phyloP scores from a whole-genome alignment of 352 stramenopile genomes.

The Pythium brachiatum region DNA sequence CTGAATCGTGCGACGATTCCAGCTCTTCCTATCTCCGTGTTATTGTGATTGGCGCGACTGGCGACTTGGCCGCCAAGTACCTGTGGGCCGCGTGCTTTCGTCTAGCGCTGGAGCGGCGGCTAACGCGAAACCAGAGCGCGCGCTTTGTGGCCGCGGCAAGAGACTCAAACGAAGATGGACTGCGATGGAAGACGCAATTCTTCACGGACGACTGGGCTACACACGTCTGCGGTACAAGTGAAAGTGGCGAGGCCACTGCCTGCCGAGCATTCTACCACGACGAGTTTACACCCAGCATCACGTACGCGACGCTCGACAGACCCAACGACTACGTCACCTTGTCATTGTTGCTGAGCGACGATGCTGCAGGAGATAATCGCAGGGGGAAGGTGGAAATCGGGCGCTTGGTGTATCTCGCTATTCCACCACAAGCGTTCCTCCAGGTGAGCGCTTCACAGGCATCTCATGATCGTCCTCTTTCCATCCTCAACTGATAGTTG shows the following conservation, averaged over 20 bases:
- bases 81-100: slow-evolving; percentile 75
- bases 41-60: slow-evolving; percentile 66
- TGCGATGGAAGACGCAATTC: slow-evolving; percentile 34
- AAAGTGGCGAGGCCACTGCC: neutral
- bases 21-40: slow-evolving; percentile 30
- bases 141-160: slow-evolving; percentile 49
- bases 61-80: slow-evolving; percentile 83
- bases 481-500: too few relatives aligned
- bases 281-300: slow-evolving; percentile 37
- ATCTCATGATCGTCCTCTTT: neutral
- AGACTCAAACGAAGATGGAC: slow-evolving; percentile 25
- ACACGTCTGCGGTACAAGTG: slow-evolving; percentile 35
- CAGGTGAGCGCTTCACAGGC: slow-evolving; percentile 31
- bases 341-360: neutral
- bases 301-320: slow-evolving; percentile 42
- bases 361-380: slow-evolving; percentile 6
- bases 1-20: neutral
- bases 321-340: slow-evolving; percentile 35
- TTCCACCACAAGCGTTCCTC: slow-evolving; percentile 65
- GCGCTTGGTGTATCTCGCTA: slow-evolving; percentile 75
- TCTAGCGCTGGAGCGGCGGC: slow-evolving; percentile 35
- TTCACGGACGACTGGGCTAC: slow-evolving; percentile 27
- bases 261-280: slow-evolving; percentile 37
- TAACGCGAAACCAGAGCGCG: slow-evolving; percentile 12
- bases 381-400: slow-evolving; percentile 28